phyloP scores from a whole-genome alignment of 2,329 filamentous ascomycete species.

The Cytospora schulzeri region DNA sequence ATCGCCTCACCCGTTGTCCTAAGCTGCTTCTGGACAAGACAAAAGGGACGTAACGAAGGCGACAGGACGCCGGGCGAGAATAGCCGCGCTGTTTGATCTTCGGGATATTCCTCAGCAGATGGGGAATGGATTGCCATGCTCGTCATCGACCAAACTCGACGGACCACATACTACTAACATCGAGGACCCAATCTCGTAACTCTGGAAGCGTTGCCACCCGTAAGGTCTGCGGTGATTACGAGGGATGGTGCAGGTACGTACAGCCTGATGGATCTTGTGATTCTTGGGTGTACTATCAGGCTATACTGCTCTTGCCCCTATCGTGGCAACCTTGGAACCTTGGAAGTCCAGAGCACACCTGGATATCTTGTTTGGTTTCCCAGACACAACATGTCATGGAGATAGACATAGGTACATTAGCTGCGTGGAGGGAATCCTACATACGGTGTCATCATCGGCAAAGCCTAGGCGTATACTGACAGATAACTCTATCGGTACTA shows the following conservation, averaged over 20 bases:
- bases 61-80: not conserved
- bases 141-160: not conserved
- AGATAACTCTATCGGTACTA: too few species aligned
- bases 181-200: not conserved
- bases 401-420: too few species aligned
- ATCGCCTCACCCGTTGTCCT: constrained; percentile 19
- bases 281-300: too few species aligned
- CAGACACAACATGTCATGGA: too few species aligned
- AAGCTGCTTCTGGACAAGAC: constrained; percentile 19
- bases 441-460: too few species aligned
- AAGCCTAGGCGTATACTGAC: too few species aligned
- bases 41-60: not conserved
- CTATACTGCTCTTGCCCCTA: too few species aligned
- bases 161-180: not conserved
- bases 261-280: too few species aligned
- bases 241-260: not conserved
- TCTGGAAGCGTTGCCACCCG: not conserved
- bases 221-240: not conserved
- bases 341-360: too few species aligned
- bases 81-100: not conserved
- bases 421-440: too few species aligned
- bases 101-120: not conserved
- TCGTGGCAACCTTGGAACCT: too few species aligned
- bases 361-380: too few species aligned
- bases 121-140: not conserved